A percentile compares a stretch with the other conserved stretches of the same genome.
phyloP scores from a whole-genome alignment of 139 green algal species.

The Eudorina sp. region DNA sequence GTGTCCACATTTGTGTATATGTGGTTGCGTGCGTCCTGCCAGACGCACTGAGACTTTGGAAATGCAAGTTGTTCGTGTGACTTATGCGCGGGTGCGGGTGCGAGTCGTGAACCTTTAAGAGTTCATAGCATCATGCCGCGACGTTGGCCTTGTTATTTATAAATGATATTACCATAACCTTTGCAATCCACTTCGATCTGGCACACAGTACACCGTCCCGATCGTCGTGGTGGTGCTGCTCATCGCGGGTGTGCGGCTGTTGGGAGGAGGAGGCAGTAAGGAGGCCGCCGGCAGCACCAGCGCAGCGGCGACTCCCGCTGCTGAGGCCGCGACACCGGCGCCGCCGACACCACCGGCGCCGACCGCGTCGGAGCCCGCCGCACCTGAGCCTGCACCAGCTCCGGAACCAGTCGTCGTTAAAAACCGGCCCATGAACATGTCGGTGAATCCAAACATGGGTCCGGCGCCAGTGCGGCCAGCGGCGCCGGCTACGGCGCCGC shows the following conservation, averaged over 20 bases:
- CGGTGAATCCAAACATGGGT: neutral
- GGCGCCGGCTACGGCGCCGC: neutral
- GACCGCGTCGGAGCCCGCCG: neutral
- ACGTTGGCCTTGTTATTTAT: too few species aligned
- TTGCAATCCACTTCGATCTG: too few species aligned
- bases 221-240: neutral
- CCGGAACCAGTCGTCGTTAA: neutral
- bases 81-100: too few species aligned
- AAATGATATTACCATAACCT: too few species aligned
- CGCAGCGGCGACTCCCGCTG: neutral
- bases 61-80: too few species aligned
- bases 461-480: neutral
- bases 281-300: neutral
- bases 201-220: conserved; percentile 13
- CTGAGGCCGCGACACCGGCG: neutral
- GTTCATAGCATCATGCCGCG: too few species aligned
- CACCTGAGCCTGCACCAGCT: neutral
- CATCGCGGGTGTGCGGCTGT: neutral
- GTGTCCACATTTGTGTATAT: too few species aligned
- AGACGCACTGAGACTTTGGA: too few species aligned
- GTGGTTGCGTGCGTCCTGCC: too few species aligned
- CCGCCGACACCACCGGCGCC: neutral
- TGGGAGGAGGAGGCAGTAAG: neutral
- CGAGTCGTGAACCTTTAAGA: too few species aligned
- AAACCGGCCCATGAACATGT: neutral